Base-by-base conservation (phyloP, 768 basidiomycete species). In the Rhodotorula taiwanensis region DNA sequence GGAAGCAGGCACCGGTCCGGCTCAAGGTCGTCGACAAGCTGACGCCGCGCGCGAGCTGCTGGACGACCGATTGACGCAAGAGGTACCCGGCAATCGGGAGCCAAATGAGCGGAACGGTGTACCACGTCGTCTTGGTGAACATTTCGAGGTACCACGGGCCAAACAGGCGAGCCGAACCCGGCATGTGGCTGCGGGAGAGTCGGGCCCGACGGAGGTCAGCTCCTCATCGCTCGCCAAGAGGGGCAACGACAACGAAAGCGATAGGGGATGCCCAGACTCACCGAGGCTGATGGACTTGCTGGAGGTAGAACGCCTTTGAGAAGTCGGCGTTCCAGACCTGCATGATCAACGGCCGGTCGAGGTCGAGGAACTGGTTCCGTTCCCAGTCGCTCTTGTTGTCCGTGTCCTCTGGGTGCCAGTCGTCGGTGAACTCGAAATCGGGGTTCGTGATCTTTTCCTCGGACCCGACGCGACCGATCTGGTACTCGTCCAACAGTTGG, bases 281-380 rank as follows among this genome's bases (percentile, higher is more conserved):
- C 47, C 95, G 83, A 3, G 95, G 94, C 75, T 97, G 92, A 76
- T 99, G 95, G 0, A 99, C 89, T 76, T 99, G 95, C 71, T 89
- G 83, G 53, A 99, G 79, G 74, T 99, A 99, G 76, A 92, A 98
- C 6, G 87, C 83, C 80, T 99, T 99, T 74, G 88, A 89, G 73
- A 88, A 95, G 75, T 91, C 87, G 21, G 83, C 83, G 66, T 84
- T 78, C 88, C 87, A 92, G 64, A 99, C 83, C 76, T 99, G 95
- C 61, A 75, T 72, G 60, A 76, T 62, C 55, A 99, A 74, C 15
- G 95, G 92, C 74, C 85, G 84, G 64, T 83, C 81, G 27, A 99
- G 82, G 75, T 99, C 93, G 64, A 99, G 78, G 76, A 99, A 99
- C 72, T 88, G 81, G 75, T 87, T 90, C 78, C 87, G 88, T 75